These are phyloP conservation scores for Phialophora tarda DNA, from an alignment of 2,329 filamentous ascomycete genomes.

Conservation along the genomic window DNA sequence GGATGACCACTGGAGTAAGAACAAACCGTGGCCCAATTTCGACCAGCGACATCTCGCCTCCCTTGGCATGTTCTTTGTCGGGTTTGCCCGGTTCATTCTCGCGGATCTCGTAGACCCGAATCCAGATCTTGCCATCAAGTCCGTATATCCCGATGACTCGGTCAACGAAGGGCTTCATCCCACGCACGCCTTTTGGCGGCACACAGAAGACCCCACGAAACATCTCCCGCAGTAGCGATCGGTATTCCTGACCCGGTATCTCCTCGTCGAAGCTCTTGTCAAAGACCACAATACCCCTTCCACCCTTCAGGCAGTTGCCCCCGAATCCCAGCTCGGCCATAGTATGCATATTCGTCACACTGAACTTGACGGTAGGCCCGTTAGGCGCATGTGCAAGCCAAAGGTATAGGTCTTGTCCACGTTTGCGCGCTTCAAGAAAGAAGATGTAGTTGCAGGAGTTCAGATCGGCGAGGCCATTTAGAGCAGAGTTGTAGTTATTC, in stretches of 20 bases:
- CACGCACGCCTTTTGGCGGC: slow-evolving; percentile 77
- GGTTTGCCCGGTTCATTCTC: slow-evolving; percentile 61
- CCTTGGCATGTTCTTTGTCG: slow-evolving; percentile 38
- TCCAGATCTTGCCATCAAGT: slow-evolving; percentile 93
- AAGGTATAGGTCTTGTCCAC: slow-evolving; percentile 86
- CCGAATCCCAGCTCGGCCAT: slow-evolving; percentile 97
- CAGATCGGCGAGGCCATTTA: slow-evolving; percentile 76
- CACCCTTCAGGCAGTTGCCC: slow-evolving; percentile 95
- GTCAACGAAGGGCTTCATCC: slow-evolving; percentile 94
- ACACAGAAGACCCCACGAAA: slow-evolving; percentile 91
- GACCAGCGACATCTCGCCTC: slow-evolving; percentile 73
- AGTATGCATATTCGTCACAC: slow-evolving; percentile 73
- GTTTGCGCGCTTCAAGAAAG: slow-evolving; percentile 93
- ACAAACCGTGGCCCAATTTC: slow-evolving; percentile 96
- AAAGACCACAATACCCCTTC: slow-evolving; percentile 87
- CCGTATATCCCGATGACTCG: slow-evolving; percentile 92
- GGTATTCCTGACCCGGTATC: slow-evolving; percentile 58
- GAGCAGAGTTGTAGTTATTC: slow-evolving; percentile 67
- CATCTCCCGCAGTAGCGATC: slow-evolving; percentile 74
- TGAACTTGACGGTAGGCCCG: slow-evolving; percentile 69
- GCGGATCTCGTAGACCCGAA: slow-evolving; percentile 90
- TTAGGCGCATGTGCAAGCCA: slow-evolving; percentile 93
- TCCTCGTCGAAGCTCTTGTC: slow-evolving; percentile 84
- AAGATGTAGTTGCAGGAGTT: slow-evolving; percentile 95
- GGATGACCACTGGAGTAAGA: slow-evolving; percentile 90